Evolutionary conservation across 2,329 filamentous ascomycete genomes (phyloP).

Genomic region (Thelonectria rubi): DNA sequence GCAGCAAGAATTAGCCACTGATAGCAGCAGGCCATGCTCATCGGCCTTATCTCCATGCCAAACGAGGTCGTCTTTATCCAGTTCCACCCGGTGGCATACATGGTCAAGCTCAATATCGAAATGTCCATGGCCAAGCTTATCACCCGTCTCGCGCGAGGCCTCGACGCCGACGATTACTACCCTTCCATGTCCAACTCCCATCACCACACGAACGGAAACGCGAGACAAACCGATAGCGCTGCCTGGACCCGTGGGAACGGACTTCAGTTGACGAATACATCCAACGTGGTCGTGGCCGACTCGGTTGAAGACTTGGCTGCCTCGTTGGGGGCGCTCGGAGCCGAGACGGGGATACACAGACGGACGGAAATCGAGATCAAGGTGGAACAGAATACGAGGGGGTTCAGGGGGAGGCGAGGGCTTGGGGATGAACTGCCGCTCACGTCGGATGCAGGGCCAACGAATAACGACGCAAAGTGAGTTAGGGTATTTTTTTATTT

Average conservation of each 20-base stretch:
- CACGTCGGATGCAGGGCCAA: neutral
- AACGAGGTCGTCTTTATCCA: slow-evolving; percentile 54
- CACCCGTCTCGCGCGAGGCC: slow-evolving; percentile 41
- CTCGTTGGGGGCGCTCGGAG: neutral
- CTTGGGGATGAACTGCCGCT: neutral
- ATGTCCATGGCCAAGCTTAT: slow-evolving; percentile 59
- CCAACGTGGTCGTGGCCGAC: slow-evolving; percentile 31
- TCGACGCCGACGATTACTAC: slow-evolving; percentile 30
- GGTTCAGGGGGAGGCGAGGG: neutral
- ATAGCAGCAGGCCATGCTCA: slow-evolving; percentile 34
- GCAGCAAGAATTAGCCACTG: neutral
- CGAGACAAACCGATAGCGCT: slow-evolving; percentile 16
- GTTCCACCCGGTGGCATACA: slow-evolving; percentile 61
- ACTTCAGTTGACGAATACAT: slow-evolving; percentile 29
- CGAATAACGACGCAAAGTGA: neutral
- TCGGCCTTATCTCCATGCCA: slow-evolving; percentile 46
- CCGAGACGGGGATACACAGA: neutral
- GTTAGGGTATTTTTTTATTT: no score
- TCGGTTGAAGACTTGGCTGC: slow-evolving; percentile 29
- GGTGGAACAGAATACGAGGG: neutral
- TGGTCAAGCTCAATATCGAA: slow-evolving; percentile 56
- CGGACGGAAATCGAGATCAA: neutral
- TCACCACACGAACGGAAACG: slow-evolving; percentile 9
- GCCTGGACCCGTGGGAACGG: slow-evolving; percentile 28
- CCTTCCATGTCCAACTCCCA: slow-evolving; percentile 35